Conservation (phyloP, 2,329 filamentous ascomycete species). For the Bimuria novae-zelandiae region DNA sequence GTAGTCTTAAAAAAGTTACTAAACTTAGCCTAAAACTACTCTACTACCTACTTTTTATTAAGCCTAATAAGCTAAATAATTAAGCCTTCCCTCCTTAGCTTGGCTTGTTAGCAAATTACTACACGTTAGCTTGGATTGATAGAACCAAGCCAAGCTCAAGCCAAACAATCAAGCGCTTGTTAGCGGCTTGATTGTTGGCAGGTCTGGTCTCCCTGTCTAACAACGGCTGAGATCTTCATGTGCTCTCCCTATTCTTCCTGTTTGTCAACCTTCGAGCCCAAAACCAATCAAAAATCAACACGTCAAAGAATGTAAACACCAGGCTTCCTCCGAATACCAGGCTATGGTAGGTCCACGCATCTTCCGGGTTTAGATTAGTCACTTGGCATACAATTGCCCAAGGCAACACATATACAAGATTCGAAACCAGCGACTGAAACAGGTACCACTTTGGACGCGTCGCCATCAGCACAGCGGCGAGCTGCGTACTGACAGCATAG, state of each 20-base stretch:
- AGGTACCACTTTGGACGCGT: constrained; percentile 70
- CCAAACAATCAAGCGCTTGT: too few relatives aligned
- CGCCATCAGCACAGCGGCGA: constrained; percentile 67
- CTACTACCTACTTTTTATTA: too few relatives aligned
- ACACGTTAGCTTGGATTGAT: too few relatives aligned
- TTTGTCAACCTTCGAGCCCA: constrained; percentile 58
- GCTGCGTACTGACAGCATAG: constrained; percentile 67
- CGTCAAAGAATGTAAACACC: constrained; percentile 67
- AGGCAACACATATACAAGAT: constrained; percentile 69
- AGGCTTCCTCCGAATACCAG: constrained; percentile 71
- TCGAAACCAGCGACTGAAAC: constrained; percentile 68
- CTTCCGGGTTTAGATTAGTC: constrained; percentile 44
- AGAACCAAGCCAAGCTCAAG: too few relatives aligned
- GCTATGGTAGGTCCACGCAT: constrained; percentile 70
- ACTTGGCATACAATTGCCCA: constrained; percentile 68
- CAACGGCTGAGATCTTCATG: too few relatives aligned
- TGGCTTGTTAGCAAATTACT: too few relatives aligned
- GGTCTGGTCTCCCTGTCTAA: too few relatives aligned
- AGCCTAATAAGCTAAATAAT: too few relatives aligned
- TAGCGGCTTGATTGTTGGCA: too few relatives aligned
- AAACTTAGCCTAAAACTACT: too few relatives aligned
- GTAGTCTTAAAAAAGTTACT: too few relatives aligned
- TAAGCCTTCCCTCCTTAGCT: too few relatives aligned
- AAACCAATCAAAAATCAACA: constrained; percentile 54
- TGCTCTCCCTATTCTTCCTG: constrained; percentile 9